Evolutionary conservation across 768 basidiomycete genomes (phyloP), one percentile per base, ranked within the genome.

Genomic region (Hericium erinaceus): DNA sequence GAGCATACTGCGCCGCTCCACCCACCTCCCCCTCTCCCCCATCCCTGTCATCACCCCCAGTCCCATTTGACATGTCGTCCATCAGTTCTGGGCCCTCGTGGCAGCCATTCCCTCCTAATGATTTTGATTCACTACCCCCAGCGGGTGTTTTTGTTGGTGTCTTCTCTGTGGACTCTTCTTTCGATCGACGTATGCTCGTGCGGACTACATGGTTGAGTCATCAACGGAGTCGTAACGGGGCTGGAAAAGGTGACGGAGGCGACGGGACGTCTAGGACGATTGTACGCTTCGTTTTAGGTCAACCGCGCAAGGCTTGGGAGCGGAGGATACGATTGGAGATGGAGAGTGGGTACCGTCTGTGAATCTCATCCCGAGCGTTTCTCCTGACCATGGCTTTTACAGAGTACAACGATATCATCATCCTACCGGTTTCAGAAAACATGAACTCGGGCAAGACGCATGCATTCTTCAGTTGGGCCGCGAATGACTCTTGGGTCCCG

Each of bases 371-470:
- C 33, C 33, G 33, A 33, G 33, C 33, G 7, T 33, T 6, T 33
- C 9, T 6, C 9, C 33, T 33, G 33, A 33, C 33, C 6, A 2
- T 33, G 15, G 54, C 56, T 39, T 24, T 54, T 5, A 39, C 67
- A 92, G 90, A 81, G 69, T 92, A 85, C 69, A 88, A 92, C 66
- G 92, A 94, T 68, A 87, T 95, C 58, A 75, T 93, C 61, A 77
- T 95, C 51, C 77, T 97, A 48, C 89, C 92, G 26, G 83, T 86
- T 48, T 66, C 80, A 10, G 95, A 98, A 73, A 97, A 98, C 70
- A 98, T 98, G 95, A 98, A 98, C 71, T 75, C 80, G 51, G 95
- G 95, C 57, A 98, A 98, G 72, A 89, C 90, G 4, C 79, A 95
- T 67, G 82, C 87, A 2, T 98, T 86, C 74, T 98, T 94, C 75